Base-by-base conservation (phyloP, 306 rosid genomes). In the Fagus sylvatica region DNA sequence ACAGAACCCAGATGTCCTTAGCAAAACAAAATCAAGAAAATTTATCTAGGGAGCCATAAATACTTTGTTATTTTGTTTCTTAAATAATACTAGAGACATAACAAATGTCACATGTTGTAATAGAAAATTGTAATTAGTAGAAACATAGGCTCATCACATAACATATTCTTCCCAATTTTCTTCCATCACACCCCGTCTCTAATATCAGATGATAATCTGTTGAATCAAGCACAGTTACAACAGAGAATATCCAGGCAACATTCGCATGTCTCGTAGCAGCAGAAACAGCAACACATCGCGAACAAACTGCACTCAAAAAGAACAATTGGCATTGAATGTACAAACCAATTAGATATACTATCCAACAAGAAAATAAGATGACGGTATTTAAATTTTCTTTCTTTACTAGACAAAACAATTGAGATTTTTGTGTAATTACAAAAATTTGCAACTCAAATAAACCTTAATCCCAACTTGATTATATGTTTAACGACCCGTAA, bases 251-350 rank as follows among this genome's bases (percentile, higher is more conserved):
- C 85, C 4, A 74, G 61, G 72, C 81, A 85, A 33, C 85, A 81
- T 36, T 74, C 83, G 13, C 83, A 84, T 55, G 80, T 77, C 76
- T 80, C 85, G 34, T 22, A 77, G 55, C 81, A 84, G 78, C 76
- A 78, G 69, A 77, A 84, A 62, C 85, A 81, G 70, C 85, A 77
- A 39, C 78, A 80, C 74, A 64, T 4, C 0, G 82, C 61, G 43
- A 80, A 84, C 74, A 84, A 28, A 71, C 82, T 69, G 82, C 79
- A 56, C 1, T 6, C 5, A 41, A 13, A 8, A 42, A 3, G 41
- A 53, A 43, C 16, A 28, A 71, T 12, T 13, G 16, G 8, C 5
- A 69, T 33, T 11, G 30, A 6, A 2, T 2, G 3, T 32, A 13
- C 28, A 5, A 7, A 46, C n/a, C 3, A 22, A 53, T 3, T 30